Base-by-base conservation (phyloP, 106 monocot species). In the Amphibolis antarctica region DNA sequence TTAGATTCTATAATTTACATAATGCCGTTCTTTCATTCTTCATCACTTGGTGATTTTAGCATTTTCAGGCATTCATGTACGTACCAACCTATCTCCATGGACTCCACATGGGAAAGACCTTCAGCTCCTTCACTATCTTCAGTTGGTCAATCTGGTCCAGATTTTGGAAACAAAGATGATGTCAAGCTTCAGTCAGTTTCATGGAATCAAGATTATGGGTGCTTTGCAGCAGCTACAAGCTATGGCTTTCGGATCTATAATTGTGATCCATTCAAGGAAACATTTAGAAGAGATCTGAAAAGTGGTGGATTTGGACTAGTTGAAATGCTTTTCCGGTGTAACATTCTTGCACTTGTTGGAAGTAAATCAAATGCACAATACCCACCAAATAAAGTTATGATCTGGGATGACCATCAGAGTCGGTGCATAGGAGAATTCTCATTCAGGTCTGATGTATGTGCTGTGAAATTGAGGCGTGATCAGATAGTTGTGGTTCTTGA, bases 201-300 rank as follows among this genome's bases (percentile, higher is more conserved):
- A 44, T 94, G 94, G 94, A 94, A 94, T 79, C 94, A 94, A 64
- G 84, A 94, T 46, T 86, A 80, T 50, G 76, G 72, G 22, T 86
- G 83, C 50, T 83, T 89, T 76, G 70, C 89, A 71, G 94, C 73
- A 64, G 94, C 86, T 22, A 94, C 94, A 59, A 82, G 68, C 70
- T 68, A 49, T 65, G 94, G 84, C 42, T 94, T 94, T 58, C 70
- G 84, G 51, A 89, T 94, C 19, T 94, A 86, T 44, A 84, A 76
- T 52, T 94, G 86, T 58, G 76, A 84, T 12, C 86, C 89, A 62
- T 89, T 89, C 62, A 84, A 84, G 69, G 83, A 94, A 76, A 84
- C 84, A 4, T 80, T 89, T 55, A 86, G 89, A 80, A 86, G 94
- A 79, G 78, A 89, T 66, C 45, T 89, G 44, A 77, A 84, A 73